Base-by-base conservation (phyloP, 192 early-diverging fungal species). In the Backusella luteola region DNA sequence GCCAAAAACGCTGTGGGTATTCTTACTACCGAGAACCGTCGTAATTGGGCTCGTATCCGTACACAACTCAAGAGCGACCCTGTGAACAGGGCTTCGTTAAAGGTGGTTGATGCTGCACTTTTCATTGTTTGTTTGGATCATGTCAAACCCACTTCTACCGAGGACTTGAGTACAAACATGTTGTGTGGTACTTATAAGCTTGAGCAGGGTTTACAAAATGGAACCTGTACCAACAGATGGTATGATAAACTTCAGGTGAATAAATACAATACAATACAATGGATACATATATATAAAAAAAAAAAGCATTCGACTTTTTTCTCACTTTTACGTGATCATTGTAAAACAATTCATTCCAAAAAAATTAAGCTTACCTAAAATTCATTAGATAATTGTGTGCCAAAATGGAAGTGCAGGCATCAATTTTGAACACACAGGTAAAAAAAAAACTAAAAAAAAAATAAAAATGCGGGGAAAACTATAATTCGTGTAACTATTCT, bases 391-490 rank as follows among this genome's bases (percentile, higher is more conserved):
- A 34, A 89, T 96, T 49, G 90, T 97, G 34, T 79, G 92, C 70
- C 85, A 87, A 75, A 93, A 87, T 78, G 96, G 94, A 29, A 89
- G 91, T 42, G 87, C 93, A n/a, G 96, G 96, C 73, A 87, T 95
- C 69, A 97, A 96, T 83, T 95, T 94, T 69, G 95, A 97, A 87
- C 95, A 96, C 84, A 87, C 94, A 29, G 84, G 82, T 84, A 77
- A 72, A 14, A 23, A 71, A 6, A 32, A n/a, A 69, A 26, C 0
- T n/a, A n/a, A n/a, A n/a, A 26, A 26, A 26, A 0, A 49, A 41
- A 32, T 32, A 66, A 41, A 73, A 53, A 49, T 32, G 34, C 66
- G 29, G 41, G 23, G 53, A 75, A 67, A 35, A 53, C 34, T 34
- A 69, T n/a, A n/a, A 29, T 11, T 21, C 68, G 23, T 63, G 56